Base-by-base conservation (phyloP, 106 monocot species). In the Ottelia alismoides region DNA sequence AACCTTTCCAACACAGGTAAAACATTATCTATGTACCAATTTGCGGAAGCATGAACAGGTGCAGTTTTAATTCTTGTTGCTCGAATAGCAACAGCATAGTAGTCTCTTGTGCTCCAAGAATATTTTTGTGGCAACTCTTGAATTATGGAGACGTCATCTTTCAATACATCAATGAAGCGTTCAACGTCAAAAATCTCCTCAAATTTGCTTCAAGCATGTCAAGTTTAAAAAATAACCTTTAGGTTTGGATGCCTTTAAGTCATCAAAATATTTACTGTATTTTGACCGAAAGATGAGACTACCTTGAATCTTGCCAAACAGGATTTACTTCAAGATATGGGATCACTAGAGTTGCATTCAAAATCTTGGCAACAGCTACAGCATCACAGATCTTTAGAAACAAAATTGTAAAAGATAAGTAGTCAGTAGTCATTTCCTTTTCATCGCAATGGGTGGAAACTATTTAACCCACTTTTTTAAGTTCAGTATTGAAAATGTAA, bases 61-160 rank as follows among this genome's bases (percentile, higher is more conserved):
- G 93, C 93, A 45, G 88, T 84, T 68, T 94, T 88, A 53, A 94
- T 61, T 76, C 93, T 84, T 52, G 88, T 94, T 45, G 66, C 84
- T 60, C 93, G 51, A 46, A 94, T 74, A 40, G 64, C 93, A 29
- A 69, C 31, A 27, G 72, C 83, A 74, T 94, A 94, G 47, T 94
- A 94, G 45, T 94, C 78, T 64, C 93, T 84, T 43, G 93, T 94
- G 65, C 93, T 94, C 93, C 93, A 94, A 23, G 84, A 84, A 30
- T 68, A 88, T 58, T 88, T 79, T 52, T 75, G 64, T 23, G 84
- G 81, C 56, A 94, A 65, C 1, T 73, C 68, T 68, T 71, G 70
- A 47, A 75, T 65, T 63, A 94, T 68, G 30, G 67, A 51, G 22
- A 94, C 59, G 19, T 94, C 87, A 60, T 75, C 78, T 69, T 88